These are phyloP conservation scores for Penicillium sp. DNA, from an alignment of 2,329 filamentous ascomycete genomes.

Conservation along the genomic window DNA sequence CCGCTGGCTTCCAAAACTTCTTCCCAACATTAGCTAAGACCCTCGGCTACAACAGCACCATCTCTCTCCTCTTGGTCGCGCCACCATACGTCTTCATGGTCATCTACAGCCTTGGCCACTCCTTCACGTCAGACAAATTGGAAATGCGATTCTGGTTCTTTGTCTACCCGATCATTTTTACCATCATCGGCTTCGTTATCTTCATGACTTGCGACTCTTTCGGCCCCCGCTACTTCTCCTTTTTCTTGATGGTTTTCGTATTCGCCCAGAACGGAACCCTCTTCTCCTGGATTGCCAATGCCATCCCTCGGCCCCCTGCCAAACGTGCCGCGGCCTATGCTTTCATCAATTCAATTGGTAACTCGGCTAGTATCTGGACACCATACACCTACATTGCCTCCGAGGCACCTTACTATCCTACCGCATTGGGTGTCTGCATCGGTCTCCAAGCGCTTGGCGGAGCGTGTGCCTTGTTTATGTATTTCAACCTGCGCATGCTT, in stretches of 20 bases:
- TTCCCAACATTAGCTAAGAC: conserved; percentile 54
- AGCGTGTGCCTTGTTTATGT: conserved; percentile 37
- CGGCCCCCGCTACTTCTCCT: conserved; percentile 55
- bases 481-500: conserved; percentile 43
- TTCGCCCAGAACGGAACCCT: conserved; percentile 44
- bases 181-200: conserved; percentile 53
- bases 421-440: conserved; percentile 46
- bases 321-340: conserved; percentile 57
- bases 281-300: conserved; percentile 48
- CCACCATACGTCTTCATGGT: conserved; percentile 58
- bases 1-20: conserved; percentile 56
- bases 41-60: conserved; percentile 45
- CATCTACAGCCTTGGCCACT: conserved; percentile 48
- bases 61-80: conserved; percentile 53
- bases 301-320: conserved; percentile 53
- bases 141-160: conserved; percentile 55
- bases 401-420: conserved; percentile 42
- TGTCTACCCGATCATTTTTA: conserved; percentile 53
- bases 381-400: conserved; percentile 48
- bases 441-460: conserved; percentile 40
- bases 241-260: conserved; percentile 58
- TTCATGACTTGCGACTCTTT: conserved; percentile 56
- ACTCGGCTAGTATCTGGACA: conserved; percentile 55
- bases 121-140: conserved; percentile 45
- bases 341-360: conserved; percentile 57